Conservation (phyloP, 2,329 filamentous ascomycete species). For the Cladosporium sp. region DNA sequence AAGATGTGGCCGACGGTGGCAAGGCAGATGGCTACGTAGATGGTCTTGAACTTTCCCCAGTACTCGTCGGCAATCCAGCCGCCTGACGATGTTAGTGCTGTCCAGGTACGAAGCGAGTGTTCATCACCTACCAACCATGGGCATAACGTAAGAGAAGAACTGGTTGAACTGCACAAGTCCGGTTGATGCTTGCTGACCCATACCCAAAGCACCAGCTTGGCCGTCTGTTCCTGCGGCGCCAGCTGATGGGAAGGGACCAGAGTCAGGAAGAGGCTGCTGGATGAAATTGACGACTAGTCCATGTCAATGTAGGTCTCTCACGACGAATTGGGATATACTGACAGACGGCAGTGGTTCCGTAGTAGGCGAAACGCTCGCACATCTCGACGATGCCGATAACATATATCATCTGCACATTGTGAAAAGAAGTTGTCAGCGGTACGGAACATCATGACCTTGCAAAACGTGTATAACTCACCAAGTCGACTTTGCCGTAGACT, state of each 20-base stretch:
- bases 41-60: slow-evolving; percentile 66
- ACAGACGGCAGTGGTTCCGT: slow-evolving; percentile 40
- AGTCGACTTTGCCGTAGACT: slow-evolving; percentile 44
- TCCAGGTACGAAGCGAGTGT: not conserved
- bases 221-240: slow-evolving; percentile 29
- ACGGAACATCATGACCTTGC: not conserved
- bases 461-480: slow-evolving; percentile 33
- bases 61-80: slow-evolving; percentile 62
- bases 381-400: slow-evolving; percentile 48
- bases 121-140: slow-evolving; percentile 31
- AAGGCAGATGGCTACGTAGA: slow-evolving; percentile 61
- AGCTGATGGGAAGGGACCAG: slow-evolving; percentile 5
- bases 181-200: slow-evolving; percentile 41
- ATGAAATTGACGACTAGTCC: slow-evolving; percentile 46
- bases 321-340: slow-evolving; percentile 25
- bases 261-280: slow-evolving; percentile 34
- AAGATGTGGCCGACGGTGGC: slow-evolving; percentile 63
- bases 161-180: slow-evolving; percentile 45
- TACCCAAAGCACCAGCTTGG: slow-evolving; percentile 36
- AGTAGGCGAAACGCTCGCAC: slow-evolving; percentile 47
- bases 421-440: slow-evolving; percentile 27
- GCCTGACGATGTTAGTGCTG: slow-evolving; percentile 9
- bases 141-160: slow-evolving; percentile 47
- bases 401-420: slow-evolving; percentile 31
- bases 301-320: slow-evolving; percentile 30